These are phyloP conservation scores for Calocybe gangraenosa DNA, from an alignment of 768 basidiomycete species.

Conservation along the genomic window DNA sequence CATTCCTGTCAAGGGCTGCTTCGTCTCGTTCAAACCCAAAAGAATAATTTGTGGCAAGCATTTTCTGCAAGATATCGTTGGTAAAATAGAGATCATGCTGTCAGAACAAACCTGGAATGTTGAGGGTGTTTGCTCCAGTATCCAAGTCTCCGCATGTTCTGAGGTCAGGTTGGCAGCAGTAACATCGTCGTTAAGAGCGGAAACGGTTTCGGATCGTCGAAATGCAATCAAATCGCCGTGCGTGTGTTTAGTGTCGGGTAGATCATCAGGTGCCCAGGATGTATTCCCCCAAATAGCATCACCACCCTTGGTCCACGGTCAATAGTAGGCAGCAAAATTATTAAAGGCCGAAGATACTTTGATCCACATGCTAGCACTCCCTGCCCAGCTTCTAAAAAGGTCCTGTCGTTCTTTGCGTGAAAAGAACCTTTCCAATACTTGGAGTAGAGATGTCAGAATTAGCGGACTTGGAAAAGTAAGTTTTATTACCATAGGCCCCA, in stretches of 20 bases:
- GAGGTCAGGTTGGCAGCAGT: slow-evolving; percentile 66
- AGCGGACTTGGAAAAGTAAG: neutral
- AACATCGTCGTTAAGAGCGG: slow-evolving; percentile 20
- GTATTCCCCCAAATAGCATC: slow-evolving; percentile 79
- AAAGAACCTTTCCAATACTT: slow-evolving; percentile 86
- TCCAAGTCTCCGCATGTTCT: slow-evolving; percentile 70
- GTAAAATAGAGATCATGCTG: neutral
- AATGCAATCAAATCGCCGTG: slow-evolving; percentile 87
- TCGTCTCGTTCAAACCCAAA: slow-evolving; percentile 83
- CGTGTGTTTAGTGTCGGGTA: slow-evolving; percentile 43
- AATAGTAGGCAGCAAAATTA: neutral
- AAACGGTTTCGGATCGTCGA: slow-evolving; percentile 31
- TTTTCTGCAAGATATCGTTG: slow-evolving; percentile 46
- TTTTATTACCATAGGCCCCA: slow-evolving; percentile 61
- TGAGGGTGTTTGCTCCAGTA: slow-evolving; percentile 74
- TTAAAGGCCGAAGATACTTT: slow-evolving; percentile 48
- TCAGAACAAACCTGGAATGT: slow-evolving; percentile 63
- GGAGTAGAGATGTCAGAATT: neutral
- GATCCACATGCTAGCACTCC: slow-evolving; percentile 91
- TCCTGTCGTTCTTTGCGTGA: slow-evolving; percentile 83
- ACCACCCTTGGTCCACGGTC: slow-evolving; percentile 55
- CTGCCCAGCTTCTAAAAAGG: slow-evolving; percentile 93
- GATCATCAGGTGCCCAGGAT: slow-evolving; percentile 79
- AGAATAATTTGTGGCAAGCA: slow-evolving; percentile 83
- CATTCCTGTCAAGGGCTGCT: slow-evolving; percentile 56